Conservation (phyloP, 192 early-diverging fungal species). For the Piromyces sp. region DNA sequence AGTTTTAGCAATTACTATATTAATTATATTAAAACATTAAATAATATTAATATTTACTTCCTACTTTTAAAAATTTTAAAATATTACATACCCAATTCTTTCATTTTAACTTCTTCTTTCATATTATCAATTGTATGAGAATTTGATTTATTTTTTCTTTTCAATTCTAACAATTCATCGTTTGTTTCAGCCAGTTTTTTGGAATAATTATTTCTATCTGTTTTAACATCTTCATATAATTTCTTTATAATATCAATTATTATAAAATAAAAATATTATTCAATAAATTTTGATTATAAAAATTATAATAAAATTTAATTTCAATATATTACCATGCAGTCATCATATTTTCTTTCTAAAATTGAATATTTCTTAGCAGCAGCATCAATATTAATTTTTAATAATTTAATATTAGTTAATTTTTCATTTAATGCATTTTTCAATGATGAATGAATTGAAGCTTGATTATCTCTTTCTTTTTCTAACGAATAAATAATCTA, state of each 20-base stretch:
- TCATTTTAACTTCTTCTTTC: slow-evolving; percentile 41
- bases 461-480: slow-evolving; percentile 30
- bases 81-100: slow-evolving; percentile 22
- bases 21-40: no score
- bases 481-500: slow-evolving; percentile 38
- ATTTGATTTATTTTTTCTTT: slow-evolving; percentile 43
- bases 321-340: slow-evolving; percentile 27
- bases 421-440: slow-evolving; percentile 10
- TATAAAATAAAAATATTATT: no score
- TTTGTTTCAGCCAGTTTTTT: slow-evolving; percentile 37
- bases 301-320: background rate
- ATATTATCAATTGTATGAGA: slow-evolving; percentile 38
- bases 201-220: slow-evolving; percentile 40
- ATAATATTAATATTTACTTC: no score
- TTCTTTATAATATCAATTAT: background rate
- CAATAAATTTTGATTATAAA: background rate
- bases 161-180: slow-evolving; percentile 42
- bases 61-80: no score
- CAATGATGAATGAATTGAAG: slow-evolving; percentile 7
- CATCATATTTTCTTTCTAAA: slow-evolving; percentile 34
- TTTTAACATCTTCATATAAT: slow-evolving; percentile 36
- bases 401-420: slow-evolving; percentile 2
- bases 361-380: slow-evolving; percentile 31
- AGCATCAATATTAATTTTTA: slow-evolving; percentile 35
- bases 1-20: slow-evolving; percentile 33